Conservation (phyloP, 768 basidiomycete species). For the Cystofilobasidium ferigula region DNA sequence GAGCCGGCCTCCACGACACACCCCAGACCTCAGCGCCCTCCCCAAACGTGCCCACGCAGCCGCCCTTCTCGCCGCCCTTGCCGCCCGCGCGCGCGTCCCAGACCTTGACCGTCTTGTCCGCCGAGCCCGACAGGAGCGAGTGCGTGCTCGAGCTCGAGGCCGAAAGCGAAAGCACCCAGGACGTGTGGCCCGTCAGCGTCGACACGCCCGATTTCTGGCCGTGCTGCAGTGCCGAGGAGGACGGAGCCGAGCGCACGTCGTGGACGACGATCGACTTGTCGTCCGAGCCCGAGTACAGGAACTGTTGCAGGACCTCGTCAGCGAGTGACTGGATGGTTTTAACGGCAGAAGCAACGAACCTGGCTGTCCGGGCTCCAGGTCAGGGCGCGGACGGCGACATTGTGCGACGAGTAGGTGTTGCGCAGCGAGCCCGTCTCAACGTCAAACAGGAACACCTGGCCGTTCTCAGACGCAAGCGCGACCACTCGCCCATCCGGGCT, state of each 20-base stretch:
- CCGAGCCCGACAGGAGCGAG: constrained; percentile 56
- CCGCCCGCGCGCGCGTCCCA: constrained; percentile 54
- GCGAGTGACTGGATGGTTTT: background rate
- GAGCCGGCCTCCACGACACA: constrained; percentile 20
- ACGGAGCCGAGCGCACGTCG: constrained; percentile 55
- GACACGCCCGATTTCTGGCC: constrained; percentile 56
- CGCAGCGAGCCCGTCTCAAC: constrained; percentile 55
- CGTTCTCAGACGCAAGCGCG: constrained; percentile 70
- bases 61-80: constrained; percentile 21
- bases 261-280: constrained; percentile 83
- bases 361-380: constrained; percentile 83
- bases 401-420: constrained; percentile 72
- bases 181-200: constrained; percentile 73
- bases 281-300: constrained; percentile 79
- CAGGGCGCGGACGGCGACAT: constrained; percentile 74
- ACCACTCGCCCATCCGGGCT: constrained; percentile 77
- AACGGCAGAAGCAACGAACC: constrained; percentile 41
- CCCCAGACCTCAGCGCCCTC: constrained; percentile 17
- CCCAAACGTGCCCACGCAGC: constrained; percentile 19
- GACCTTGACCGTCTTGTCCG: constrained; percentile 73
- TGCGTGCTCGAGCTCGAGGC: constrained; percentile 64
- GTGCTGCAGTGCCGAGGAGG: constrained; percentile 29
- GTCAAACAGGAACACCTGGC: constrained; percentile 82
- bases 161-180: constrained; percentile 77
- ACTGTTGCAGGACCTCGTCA: constrained; percentile 41